Percentiles rank a stretch among this genome's conserved stretches.
Evolutionary conservation across 169 alveolate species (phyloP).

Genomic region (Plasmodium vivax): DNA sequence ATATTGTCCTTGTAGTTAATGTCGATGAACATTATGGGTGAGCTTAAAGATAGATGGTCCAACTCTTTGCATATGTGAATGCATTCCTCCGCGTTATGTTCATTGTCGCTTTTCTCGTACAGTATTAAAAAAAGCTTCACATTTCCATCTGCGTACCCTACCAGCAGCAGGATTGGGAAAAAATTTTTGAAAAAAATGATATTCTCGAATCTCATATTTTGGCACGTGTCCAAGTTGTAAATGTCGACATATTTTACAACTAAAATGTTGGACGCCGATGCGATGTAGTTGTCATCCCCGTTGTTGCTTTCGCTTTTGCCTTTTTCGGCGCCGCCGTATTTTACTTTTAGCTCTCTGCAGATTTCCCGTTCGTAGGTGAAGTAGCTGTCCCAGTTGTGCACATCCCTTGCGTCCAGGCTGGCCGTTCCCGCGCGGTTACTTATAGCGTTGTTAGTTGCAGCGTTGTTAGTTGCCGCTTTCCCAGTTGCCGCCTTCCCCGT

Average conservation of each 20-base stretch:
- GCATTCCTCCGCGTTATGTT: constrained; percentile 20
- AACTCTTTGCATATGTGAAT: constrained; percentile 36
- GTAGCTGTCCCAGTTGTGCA: constrained; percentile 53
- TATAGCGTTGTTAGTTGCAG: too few species aligned
- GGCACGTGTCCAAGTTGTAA: constrained; percentile 6
- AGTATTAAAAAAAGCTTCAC: constrained; percentile 36
- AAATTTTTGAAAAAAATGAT: constrained; percentile 48
- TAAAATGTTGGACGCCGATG: constrained; percentile 33
- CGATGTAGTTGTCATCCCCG: neutral
- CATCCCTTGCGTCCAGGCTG: neutral
- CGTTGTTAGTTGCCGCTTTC: neutral
- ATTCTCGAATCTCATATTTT: constrained; percentile 29
- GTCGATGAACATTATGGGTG: constrained; percentile 69
- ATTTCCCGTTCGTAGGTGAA: constrained; percentile 44
- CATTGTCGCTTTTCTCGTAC: constrained; percentile 31
- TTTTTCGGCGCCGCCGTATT: neutral
- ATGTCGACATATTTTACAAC: constrained; percentile 33
- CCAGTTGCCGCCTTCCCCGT: neutral
- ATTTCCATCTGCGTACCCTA: constrained; percentile 60
- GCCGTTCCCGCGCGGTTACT: neutral
- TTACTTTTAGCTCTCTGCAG: constrained; percentile 37
- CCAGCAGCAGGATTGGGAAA: constrained; percentile 58
- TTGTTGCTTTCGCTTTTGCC: neutral
- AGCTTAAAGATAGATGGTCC: constrained; percentile 23
- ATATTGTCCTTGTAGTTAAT: constrained; percentile 53